Percentiles rank a stretch among this genome's conserved stretches.
Conservation (phyloP, 2,329 filamentous ascomycete species). For the Colletotrichum sp. region DNA sequence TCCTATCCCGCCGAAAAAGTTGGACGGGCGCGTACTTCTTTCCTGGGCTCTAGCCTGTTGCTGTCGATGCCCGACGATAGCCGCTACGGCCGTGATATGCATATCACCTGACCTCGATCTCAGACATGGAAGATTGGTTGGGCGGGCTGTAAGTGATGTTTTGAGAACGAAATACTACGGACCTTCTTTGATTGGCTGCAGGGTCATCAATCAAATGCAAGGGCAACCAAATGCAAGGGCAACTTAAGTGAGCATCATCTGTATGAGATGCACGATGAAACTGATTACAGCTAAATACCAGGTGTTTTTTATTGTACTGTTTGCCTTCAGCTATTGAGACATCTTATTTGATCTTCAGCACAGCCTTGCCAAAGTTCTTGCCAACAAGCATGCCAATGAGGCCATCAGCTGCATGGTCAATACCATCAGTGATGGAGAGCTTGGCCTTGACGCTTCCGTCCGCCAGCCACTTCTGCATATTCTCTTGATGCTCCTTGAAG, state of each 20-base stretch:
- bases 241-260: background rate
- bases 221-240: background rate
- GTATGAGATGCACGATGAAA: background rate
- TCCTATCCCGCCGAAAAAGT: background rate
- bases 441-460: slow-evolving; percentile 78
- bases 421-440: slow-evolving; percentile 72
- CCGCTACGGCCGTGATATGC: background rate
- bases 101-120: background rate
- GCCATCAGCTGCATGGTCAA: slow-evolving; percentile 77
- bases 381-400: slow-evolving; percentile 77
- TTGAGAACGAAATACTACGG: too few species aligned
- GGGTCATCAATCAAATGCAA: too few species aligned
- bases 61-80: background rate
- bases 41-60: background rate
- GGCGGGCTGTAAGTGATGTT: too few species aligned
- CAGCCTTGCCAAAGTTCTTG: slow-evolving; percentile 86
- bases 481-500: slow-evolving; percentile 74
- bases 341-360: slow-evolving; percentile 61
- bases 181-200: too few species aligned
- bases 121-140: background rate
- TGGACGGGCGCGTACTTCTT: background rate
- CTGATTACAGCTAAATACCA: background rate
- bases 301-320: background rate
- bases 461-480: slow-evolving; percentile 77
- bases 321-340: background rate